phyloP scores from a whole-genome alignment of 2,329 filamentous ascomycete genomes.

The Paracamarosporium sp. region DNA sequence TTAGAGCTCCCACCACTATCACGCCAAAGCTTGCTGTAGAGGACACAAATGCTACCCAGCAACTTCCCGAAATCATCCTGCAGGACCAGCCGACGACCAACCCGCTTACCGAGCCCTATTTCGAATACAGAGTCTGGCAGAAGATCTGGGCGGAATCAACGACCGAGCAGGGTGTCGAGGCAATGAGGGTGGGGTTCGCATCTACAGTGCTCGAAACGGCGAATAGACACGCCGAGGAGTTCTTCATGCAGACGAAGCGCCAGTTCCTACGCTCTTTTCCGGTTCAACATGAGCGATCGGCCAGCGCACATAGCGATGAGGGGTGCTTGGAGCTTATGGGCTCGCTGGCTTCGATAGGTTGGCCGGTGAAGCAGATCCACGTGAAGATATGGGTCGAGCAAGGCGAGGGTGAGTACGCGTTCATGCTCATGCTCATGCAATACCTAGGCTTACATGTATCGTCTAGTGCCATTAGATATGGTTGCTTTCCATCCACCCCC shows the following conservation, averaged over 20 bases:
- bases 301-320: constrained; percentile 13
- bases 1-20: no score
- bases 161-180: not conserved
- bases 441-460: not conserved
- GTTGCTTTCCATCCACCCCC: constrained; percentile 9
- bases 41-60: not conserved
- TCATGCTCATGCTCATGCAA: not conserved
- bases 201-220: constrained; percentile 18
- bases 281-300: constrained; percentile 10
- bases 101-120: constrained; percentile 22
- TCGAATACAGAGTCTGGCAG: constrained; percentile 30
- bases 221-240: constrained; percentile 20
- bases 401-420: not conserved
- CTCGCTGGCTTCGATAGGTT: constrained; percentile 15
- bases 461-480: constrained; percentile 7
- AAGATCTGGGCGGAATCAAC: constrained; percentile 17
- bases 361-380: constrained; percentile 12
- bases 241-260: constrained; percentile 10
- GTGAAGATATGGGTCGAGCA: constrained; percentile 29
- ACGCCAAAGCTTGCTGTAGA: not conserved
- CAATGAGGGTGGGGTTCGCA: constrained; percentile 15
- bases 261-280: constrained; percentile 11
- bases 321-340: constrained; percentile 16
- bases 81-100: not conserved
- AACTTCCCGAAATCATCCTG: not conserved